These are phyloP conservation scores for Cylindrodendrum hubeiense DNA, from an alignment of 2,329 filamentous ascomycete species.

Conservation along the genomic window DNA sequence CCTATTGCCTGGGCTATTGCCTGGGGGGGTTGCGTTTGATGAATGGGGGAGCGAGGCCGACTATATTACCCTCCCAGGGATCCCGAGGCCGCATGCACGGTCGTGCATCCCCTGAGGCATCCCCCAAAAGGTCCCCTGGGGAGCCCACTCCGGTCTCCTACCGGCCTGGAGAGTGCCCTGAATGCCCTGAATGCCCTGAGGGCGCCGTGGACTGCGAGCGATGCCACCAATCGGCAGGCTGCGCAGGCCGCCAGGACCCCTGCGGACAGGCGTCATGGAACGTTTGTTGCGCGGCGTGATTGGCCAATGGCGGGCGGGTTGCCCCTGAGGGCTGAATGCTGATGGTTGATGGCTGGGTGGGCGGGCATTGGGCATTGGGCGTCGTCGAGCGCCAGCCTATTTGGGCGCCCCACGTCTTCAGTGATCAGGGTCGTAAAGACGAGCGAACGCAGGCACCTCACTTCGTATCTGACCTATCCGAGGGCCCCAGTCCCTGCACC, in stretches of 20 bases:
- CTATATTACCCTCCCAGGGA: conserved; percentile 14
- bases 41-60: conserved; percentile 13
- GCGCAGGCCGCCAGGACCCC: conserved; percentile 28
- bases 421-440: neutral
- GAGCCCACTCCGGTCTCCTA: neutral
- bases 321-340: conserved; percentile 31
- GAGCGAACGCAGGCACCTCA: neutral
- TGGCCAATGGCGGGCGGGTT: conserved; percentile 31
- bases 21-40: conserved; percentile 1
- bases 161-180: neutral
- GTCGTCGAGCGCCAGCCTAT: conserved; percentile 9
- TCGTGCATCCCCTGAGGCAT: conserved; percentile 12
- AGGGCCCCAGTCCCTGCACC: neutral
- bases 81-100: neutral
- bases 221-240: conserved; percentile 42
- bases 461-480: conserved; percentile 1
- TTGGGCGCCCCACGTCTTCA: conserved; percentile 7
- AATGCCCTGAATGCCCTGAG: conserved; percentile 2
- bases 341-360: conserved; percentile 2
- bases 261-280: conserved; percentile 37
- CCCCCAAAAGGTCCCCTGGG: neutral
- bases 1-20: neutral
- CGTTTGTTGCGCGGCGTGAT: conserved; percentile 32
- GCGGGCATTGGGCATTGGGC: neutral
- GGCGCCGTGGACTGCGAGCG: conserved; percentile 9